Evolutionary conservation across 805 yeast species (phyloP).

Genomic region (Wickerhamiella australiensis): DNA sequence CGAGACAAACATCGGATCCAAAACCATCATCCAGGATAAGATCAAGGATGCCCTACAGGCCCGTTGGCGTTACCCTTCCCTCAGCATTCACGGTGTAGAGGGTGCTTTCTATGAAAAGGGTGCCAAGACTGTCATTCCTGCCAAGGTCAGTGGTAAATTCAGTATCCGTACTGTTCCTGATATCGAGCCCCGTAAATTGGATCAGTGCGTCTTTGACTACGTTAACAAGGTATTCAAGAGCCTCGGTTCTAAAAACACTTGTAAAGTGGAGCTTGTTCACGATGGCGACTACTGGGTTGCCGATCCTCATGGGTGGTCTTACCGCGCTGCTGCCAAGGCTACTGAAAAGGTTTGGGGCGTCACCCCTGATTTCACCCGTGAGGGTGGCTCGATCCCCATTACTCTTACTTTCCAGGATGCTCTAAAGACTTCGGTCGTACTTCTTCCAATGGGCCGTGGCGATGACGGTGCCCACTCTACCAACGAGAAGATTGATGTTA

Average conservation of each 20-base stretch:
- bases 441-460: conserved; percentile 97
- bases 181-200: conserved; percentile 69
- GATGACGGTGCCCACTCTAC: conserved; percentile 99
- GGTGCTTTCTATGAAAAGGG: conserved; percentile 94
- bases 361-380: conserved; percentile 94
- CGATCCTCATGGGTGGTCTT: conserved; percentile 83
- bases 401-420: conserved; percentile 85
- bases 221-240: conserved; percentile 52
- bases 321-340: conserved; percentile 89
- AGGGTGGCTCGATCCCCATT: conserved; percentile 98
- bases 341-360: conserved; percentile 90
- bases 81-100: conserved; percentile 92
- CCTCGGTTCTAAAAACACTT: conserved; percentile 64
- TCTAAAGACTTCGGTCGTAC: conserved; percentile 70
- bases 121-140: conserved; percentile 97
- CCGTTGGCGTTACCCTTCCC: conserved; percentile 97
- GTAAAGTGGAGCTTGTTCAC: conserved; percentile 66
- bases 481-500: conserved; percentile 81
- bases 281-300: conserved; percentile 96
- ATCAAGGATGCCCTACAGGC: conserved; percentile 87
- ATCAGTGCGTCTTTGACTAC: conserved; percentile 61
- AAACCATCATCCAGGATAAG: conserved; percentile 63
- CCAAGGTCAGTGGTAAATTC: conserved; percentile 86
- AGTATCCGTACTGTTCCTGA: conserved; percentile 96
- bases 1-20: conserved; percentile 77